Percentiles rank a stretch among this genome's conserved stretches.
Evolutionary conservation across 2,329 filamentous ascomycete species (phyloP).

Genomic region (Pseudogymnoascus sp.): DNA sequence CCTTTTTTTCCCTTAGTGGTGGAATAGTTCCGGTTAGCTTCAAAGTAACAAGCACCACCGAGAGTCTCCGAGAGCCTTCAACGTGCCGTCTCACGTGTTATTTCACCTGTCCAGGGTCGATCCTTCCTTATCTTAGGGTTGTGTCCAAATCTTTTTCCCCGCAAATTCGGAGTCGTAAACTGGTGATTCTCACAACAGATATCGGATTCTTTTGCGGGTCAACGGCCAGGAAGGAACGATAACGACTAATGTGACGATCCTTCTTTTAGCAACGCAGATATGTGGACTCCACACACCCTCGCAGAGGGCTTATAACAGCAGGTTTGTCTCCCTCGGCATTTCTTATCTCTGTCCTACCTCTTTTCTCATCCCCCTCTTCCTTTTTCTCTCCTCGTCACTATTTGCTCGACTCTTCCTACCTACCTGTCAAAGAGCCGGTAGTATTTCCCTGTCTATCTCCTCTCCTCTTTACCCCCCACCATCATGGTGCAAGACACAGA

Average conservation of each 20-base stretch:
- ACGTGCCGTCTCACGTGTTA: background rate
- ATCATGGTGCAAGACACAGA: background rate
- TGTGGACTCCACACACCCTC: background rate
- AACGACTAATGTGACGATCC: background rate
- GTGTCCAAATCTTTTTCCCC: background rate
- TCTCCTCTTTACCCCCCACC: background rate
- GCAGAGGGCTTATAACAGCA: background rate
- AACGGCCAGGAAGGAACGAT: background rate
- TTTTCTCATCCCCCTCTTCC: background rate
- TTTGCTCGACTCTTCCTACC: background rate
- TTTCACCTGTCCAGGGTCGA: background rate
- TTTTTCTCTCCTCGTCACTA: background rate
- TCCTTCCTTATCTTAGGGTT: background rate
- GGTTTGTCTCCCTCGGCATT: background rate
- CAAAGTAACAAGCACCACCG: background rate
- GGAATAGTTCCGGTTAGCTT: background rate
- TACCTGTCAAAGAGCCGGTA: background rate
- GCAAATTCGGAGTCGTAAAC: background rate
- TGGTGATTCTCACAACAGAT: background rate
- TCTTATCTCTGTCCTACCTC: background rate
- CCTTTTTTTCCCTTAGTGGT: background rate
- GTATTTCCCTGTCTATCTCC: background rate
- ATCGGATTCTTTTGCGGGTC: background rate
- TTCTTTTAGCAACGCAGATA: background rate
- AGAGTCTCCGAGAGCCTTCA: background rate